Conservation (phyloP, 2,329 filamentous ascomycete genomes). For the Karstenula rhodostoma region DNA sequence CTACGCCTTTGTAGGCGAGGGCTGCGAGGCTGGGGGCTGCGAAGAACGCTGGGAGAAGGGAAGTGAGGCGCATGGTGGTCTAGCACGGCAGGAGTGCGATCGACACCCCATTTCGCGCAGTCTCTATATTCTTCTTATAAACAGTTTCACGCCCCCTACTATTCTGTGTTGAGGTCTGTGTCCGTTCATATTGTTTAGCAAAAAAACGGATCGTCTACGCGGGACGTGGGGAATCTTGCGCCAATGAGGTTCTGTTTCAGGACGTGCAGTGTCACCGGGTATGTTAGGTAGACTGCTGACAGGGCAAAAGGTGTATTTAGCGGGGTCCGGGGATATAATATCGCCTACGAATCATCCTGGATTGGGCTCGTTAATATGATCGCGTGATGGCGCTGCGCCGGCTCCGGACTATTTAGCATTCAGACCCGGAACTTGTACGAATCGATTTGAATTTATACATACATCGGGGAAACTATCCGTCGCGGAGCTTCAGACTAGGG, state of each 20-base stretch:
- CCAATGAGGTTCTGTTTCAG: slow-evolving; percentile 4
- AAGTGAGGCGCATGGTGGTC: slow-evolving; percentile 37
- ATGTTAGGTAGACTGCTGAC: slow-evolving; percentile 3
- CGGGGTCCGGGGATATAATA: neutral
- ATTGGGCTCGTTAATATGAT: slow-evolving; percentile 9
- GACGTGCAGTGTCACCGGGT: neutral
- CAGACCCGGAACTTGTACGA: neutral
- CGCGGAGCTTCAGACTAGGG: neutral
- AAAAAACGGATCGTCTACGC: slow-evolving; percentile 7
- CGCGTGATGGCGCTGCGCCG: neutral
- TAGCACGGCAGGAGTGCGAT: neutral
- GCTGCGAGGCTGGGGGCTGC: slow-evolving; percentile 49
- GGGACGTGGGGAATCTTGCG: slow-evolving; percentile 2
- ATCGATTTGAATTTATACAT: too few species aligned
- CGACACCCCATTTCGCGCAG: neutral
- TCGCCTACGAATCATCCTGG: slow-evolving; percentile 1
- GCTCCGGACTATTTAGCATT: neutral
- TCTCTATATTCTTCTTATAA: neutral
- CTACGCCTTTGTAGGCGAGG: slow-evolving; percentile 71
- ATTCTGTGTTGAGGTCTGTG: neutral
- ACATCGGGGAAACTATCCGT: neutral
- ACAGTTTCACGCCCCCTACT: neutral
- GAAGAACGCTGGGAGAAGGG: slow-evolving; percentile 31
- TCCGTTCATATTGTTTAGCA: slow-evolving; percentile 7
- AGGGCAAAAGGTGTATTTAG: neutral